These are phyloP conservation scores for Cercophora sp. DNA, from an alignment of 495 filamentous ascomycete species.

Conservation along the genomic window DNA sequence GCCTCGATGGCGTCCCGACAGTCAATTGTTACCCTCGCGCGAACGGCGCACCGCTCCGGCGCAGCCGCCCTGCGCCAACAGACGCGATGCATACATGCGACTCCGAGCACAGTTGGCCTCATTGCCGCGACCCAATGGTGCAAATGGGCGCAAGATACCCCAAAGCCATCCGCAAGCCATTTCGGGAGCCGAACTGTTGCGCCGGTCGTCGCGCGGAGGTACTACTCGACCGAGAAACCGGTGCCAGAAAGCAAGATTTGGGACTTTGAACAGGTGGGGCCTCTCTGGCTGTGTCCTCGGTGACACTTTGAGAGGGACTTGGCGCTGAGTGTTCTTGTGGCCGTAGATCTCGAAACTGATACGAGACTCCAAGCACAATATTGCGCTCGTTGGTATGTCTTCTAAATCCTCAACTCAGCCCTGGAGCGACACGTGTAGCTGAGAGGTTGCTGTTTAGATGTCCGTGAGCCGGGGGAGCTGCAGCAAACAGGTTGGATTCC, in stretches of 20 bases:
- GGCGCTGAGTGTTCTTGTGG: not conserved
- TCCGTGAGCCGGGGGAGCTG: slow-evolving; percentile 82
- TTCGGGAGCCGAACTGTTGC: too few species aligned
- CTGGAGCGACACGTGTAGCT: not conserved
- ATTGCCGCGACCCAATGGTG: too few species aligned
- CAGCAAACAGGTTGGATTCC: slow-evolving; percentile 69
- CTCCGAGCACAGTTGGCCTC: too few species aligned
- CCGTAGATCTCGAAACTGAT: slow-evolving; percentile 20
- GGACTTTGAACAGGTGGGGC: slow-evolving; percentile 46
- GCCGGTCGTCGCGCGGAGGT: slow-evolving; percentile 16
- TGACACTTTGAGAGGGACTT: too few species aligned
- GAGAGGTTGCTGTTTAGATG: slow-evolving; percentile 49
- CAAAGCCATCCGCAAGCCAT: too few species aligned
- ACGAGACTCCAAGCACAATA: slow-evolving; percentile 4
- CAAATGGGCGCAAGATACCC: too few species aligned
- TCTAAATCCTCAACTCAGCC: not conserved
- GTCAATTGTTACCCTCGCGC: too few species aligned
- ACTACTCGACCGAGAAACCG: slow-evolving; percentile 3
- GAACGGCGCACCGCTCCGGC: too few species aligned
- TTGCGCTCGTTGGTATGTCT: slow-evolving; percentile 26
- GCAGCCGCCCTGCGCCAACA: too few species aligned
- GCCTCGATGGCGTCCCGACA: too few species aligned
- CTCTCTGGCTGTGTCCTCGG: too few species aligned
- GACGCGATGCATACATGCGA: too few species aligned
- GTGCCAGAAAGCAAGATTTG: slow-evolving; percentile 38